Evolutionary conservation across 2,329 filamentous ascomycete species (phyloP), one percentile per base, ranked within the genome.

Genomic region (Beauveria scarabaeidicola): DNA sequence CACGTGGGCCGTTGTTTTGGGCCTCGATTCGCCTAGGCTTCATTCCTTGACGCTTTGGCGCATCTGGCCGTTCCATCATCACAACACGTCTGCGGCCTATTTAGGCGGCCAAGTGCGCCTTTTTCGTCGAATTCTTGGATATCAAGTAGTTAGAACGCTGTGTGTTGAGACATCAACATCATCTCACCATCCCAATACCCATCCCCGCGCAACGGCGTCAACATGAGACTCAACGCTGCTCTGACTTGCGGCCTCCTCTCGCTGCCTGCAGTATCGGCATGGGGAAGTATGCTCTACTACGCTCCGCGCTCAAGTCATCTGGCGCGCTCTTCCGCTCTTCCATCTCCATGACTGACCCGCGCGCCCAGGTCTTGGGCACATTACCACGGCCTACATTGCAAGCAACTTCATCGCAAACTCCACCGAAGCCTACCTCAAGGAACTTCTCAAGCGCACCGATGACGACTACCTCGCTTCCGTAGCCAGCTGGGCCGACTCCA

Each of bases 401-500:
- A 78, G 77, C 64, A 79, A 79, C 67, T 82, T 87, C 65, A 82
- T 88, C 54, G 71, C 79, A 58, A 75, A 80, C 40, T 69, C 76
- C 32, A 88, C 85, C 15, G 74, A 81, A 23, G 62, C 72, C 43
- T 82, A 81, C 69, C 81, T 88, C 67, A 79, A 87, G 67, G 68
- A 72, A 5, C 74, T 88, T 54, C 76, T 88, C 46, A 72, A 77
- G 63, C 82, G 81, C 68, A 69, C 78, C 40, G 79, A 79, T 1
- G 70, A 74, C 59, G 78, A 83, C 65, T 87, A 86, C 67, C 77
- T 88, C 27, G 84, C 84, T 52, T 77, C 77, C 60, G 79, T 87
- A 3, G 85, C 86, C 3, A 83, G 83, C 10, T 88, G 86, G 86
- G 85, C 85, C 32, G 85, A 88, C 72, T 84, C 78, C 43, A 78